Evolutionary conservation across 139 green algal species (phyloP), one percentile per base, ranked within the genome.

Genomic region (Closterium sp.): DNA sequence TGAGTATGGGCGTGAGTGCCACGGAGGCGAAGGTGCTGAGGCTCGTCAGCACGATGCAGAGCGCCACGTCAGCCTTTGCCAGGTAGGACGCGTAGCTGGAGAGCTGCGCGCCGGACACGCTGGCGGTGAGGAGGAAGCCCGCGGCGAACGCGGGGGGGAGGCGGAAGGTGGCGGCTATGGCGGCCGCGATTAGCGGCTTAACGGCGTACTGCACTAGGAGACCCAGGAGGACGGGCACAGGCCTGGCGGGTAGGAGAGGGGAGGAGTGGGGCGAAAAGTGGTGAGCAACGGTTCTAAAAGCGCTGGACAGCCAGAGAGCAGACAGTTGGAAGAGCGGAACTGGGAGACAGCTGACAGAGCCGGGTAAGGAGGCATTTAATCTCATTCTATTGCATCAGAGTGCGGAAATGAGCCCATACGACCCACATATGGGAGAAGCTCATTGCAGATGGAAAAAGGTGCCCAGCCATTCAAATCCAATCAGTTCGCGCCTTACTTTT

Each of bases 41-140:
- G 42, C 96, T 96, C 2, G 97, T 98, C 95, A 98, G 97, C 31
- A 98, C 93, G 45, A 98, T 97, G 22, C 96, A 97, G 89, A 98
- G 93, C 29, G 97, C 97, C 24, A 98, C 96, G 91, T 98, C 96
- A 19, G 96, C 97, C 70, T 96, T 88, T 9, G 95, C 96, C 86
- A 98, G 95, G 92, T 95, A 97, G n/a, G 97, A 97, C 10, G 96
- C 97, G 29, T 98, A 96, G 93, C 97, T 98, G 32, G 94, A 96
- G 17, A 93, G 86, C 94, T 97, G 96, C 21, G 95, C 96, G 10
- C 97, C 97, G 24, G 96, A 95, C 89, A 97, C 97, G 94, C 96
- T 97, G 86, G 95, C 96, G 31, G 97, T 96, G 70, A 98, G 94
- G 87, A 98, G 96, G 31, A 98, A 92, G 30, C 97, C 96, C 17